Evolutionary conservation across 208 protist genomes (phyloP).

Genomic region (Porcisia hertigi): DNA sequence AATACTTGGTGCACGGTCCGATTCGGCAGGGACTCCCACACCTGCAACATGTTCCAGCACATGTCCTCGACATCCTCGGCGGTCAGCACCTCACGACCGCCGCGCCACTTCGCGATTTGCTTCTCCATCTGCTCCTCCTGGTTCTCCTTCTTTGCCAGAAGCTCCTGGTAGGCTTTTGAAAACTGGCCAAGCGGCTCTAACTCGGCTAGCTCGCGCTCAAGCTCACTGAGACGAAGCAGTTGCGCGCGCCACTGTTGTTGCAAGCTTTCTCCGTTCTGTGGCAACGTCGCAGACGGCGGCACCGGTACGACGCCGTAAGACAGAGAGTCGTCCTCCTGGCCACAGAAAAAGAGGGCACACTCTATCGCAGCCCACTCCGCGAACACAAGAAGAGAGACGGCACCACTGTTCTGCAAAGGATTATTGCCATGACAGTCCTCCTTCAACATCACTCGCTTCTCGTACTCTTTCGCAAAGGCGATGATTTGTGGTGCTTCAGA

Average conservation of each 20-base stretch:
- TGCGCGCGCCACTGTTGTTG: constrained; percentile 16
- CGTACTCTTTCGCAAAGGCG: constrained; percentile 19
- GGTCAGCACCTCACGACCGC: constrained; percentile 17
- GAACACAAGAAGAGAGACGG: constrained; percentile 38
- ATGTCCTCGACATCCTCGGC: constrained; percentile 21
- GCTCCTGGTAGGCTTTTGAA: constrained; percentile 9
- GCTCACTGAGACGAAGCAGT: constrained; percentile 21
- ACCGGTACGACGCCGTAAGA: constrained; percentile 22
- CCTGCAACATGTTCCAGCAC: constrained; percentile 33
- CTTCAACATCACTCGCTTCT: constrained; percentile 7
- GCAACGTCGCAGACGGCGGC: background rate
- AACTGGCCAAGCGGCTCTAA: constrained; percentile 19
- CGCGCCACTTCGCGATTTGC: constrained; percentile 31
- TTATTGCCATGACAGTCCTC: constrained; percentile 8
- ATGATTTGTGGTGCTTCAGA: constrained; percentile 11
- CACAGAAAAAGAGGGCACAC: constrained; percentile 32
- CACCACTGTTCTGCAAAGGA: constrained; percentile 3
- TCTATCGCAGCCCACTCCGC: constrained; percentile 52
- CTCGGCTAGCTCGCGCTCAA: constrained; percentile 27
- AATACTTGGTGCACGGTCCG: constrained; percentile 37
- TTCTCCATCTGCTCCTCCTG: constrained; percentile 27
- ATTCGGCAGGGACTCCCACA: constrained; percentile 32
- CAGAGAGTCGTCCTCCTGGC: constrained; percentile 27
- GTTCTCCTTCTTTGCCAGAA: constrained; percentile 23
- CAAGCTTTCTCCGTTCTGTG: constrained; percentile 8